A percentile compares a stretch with the other conserved stretches of the same genome.
These are phyloP conservation scores for Wallacemonas sp. DNA, from an alignment of 208 protist species.

Conservation along the genomic window DNA sequence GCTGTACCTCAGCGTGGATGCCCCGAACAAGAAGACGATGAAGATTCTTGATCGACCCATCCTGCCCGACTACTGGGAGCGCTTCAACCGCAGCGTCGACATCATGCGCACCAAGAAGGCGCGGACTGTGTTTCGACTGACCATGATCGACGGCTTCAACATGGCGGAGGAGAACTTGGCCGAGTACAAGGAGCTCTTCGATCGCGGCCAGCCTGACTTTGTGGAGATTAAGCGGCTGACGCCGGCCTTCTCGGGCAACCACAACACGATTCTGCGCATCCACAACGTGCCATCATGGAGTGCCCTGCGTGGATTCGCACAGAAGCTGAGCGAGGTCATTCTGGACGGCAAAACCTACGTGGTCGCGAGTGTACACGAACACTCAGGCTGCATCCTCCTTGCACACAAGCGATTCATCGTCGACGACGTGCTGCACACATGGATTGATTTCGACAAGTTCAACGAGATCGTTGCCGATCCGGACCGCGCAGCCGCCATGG, in stretches of 20 bases:
- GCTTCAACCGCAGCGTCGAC: slow-evolving; percentile 92
- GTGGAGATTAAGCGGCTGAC: slow-evolving; percentile 96
- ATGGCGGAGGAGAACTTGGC: slow-evolving; percentile 79
- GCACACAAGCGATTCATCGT: slow-evolving; percentile 70
- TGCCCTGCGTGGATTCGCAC: slow-evolving; percentile 76
- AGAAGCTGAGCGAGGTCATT: slow-evolving; percentile 56
- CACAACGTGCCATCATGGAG: slow-evolving; percentile 94
- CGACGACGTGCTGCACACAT: slow-evolving; percentile 70
- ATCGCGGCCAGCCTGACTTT: slow-evolving; percentile 88
- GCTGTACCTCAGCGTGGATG: slow-evolving; percentile 95
- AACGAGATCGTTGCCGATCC: slow-evolving; percentile 49
- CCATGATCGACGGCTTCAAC: slow-evolving; percentile 96
- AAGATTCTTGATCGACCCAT: slow-evolving; percentile 91
- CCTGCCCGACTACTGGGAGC: slow-evolving; percentile 94
- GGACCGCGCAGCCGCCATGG: slow-evolving; percentile 26
- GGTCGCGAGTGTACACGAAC: slow-evolving; percentile 85
- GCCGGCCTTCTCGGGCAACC: slow-evolving; percentile 87
- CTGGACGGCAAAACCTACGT: slow-evolving; percentile 65
- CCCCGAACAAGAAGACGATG: slow-evolving; percentile 87
- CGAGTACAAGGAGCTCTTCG: slow-evolving; percentile 92
- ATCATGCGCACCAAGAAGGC: slow-evolving; percentile 85
- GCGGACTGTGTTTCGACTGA: slow-evolving; percentile 96
- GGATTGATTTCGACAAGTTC: slow-evolving; percentile 92
- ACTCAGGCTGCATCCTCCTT: slow-evolving; percentile 90
- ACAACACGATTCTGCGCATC: slow-evolving; percentile 83